A percentile compares a stretch with the other conserved stretches of the same genome.
Conservation (phyloP, 2,329 filamentous ascomycete genomes). For the Bimuria novae-zelandiae region DNA sequence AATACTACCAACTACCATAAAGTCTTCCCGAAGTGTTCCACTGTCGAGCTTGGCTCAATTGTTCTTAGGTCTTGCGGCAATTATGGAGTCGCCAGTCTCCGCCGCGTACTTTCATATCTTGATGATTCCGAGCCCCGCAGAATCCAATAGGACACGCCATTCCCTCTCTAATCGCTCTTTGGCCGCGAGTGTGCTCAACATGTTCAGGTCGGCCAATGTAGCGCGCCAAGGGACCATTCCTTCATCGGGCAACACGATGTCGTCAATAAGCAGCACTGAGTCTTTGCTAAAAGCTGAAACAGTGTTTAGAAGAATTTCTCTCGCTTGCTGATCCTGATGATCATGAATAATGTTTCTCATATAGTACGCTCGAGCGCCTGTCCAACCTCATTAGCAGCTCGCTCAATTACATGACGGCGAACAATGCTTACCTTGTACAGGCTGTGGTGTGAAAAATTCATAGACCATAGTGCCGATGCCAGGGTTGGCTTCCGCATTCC, state of each 20-base stretch:
- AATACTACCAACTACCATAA: too few relatives aligned
- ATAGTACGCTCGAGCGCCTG: constrained; percentile 45
- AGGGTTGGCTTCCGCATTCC: constrained; percentile 24
- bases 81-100: constrained; percentile 6
- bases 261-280: constrained; percentile 50
- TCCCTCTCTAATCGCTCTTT: constrained; percentile 44
- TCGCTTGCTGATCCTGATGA: constrained; percentile 41
- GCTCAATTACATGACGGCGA: constrained; percentile 25
- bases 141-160: constrained; percentile 35
- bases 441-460: background rate
- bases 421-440: background rate
- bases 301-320: constrained; percentile 43
- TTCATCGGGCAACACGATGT: constrained; percentile 47
- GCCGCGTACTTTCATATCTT: constrained; percentile 9
- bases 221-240: constrained; percentile 41
- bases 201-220: constrained; percentile 44
- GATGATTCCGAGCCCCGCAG: constrained; percentile 9
- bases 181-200: constrained; percentile 42
- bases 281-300: constrained; percentile 39
- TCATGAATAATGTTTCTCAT: constrained; percentile 48
- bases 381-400: background rate
- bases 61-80: constrained; percentile 35
- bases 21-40: too few relatives aligned
- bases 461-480: constrained; percentile 33
- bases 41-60: too few relatives aligned